phyloP scores from a whole-genome alignment of 768 basidiomycete genomes.

The Tylopilus cervinicoccineus region DNA sequence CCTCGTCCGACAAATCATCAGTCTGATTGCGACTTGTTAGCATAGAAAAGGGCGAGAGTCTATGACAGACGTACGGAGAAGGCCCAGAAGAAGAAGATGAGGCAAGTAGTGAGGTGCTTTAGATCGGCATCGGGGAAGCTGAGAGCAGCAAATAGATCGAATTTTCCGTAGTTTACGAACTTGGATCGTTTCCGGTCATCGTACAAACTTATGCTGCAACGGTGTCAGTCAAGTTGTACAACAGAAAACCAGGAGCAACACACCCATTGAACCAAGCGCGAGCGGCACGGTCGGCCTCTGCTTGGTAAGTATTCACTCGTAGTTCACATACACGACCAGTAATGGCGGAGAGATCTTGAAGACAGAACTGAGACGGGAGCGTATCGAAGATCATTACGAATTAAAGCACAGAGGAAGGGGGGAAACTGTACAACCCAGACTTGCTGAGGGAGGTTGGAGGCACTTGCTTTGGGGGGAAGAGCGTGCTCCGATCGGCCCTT shows the following conservation, averaged over 20 bases:
- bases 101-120: conserved; percentile 33
- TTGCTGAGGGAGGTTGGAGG: conserved; percentile 20
- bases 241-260: background rate
- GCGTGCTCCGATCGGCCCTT: conserved; percentile 13
- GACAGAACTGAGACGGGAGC: conserved; percentile 34
- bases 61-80: conserved; percentile 29
- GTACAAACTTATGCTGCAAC: conserved; percentile 31
- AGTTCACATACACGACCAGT: conserved; percentile 36
- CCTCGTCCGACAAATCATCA: conserved; percentile 37
- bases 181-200: conserved; percentile 32
- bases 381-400: conserved; percentile 28
- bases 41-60: background rate
- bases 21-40: conserved; percentile 22
- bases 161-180: conserved; percentile 36
- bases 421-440: conserved; percentile 24
- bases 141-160: conserved; percentile 37
- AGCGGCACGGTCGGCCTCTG: conserved; percentile 31
- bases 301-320: conserved; percentile 30
- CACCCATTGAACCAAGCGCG: conserved; percentile 34
- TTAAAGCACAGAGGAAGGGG: conserved; percentile 10
- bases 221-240: background rate
- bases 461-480: conserved; percentile 6
- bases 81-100: conserved; percentile 38
- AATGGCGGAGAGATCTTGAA: conserved; percentile 34
- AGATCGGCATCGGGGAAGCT: conserved; percentile 37